Evolutionary conservation across 768 basidiomycete species (phyloP).

Genomic region (Brasilioporus rufonigricans): DNA sequence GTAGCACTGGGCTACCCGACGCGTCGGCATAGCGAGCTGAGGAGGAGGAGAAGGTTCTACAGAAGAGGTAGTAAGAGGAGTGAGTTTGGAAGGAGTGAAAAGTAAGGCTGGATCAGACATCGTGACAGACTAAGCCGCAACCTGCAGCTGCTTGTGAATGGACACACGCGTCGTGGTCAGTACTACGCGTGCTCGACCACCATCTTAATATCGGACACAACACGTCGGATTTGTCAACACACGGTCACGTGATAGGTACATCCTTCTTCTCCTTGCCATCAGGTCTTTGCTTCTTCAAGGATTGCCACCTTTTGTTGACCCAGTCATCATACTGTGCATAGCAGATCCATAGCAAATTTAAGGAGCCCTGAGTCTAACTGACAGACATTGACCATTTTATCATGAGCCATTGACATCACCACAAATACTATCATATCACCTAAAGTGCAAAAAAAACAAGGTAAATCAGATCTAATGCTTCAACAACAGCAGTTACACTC

Average conservation of each 20-base stretch:
- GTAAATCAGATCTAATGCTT: too few species aligned
- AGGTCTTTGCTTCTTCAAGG: too few species aligned
- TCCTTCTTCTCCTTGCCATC: slow-evolving; percentile 32
- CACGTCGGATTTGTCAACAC: slow-evolving; percentile 12
- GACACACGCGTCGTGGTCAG: slow-evolving; percentile 8
- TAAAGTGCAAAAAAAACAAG: too few species aligned
- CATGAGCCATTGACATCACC: slow-evolving; percentile 57
- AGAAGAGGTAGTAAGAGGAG: slow-evolving; percentile 15
- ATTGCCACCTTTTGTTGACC: slow-evolving; percentile 51
- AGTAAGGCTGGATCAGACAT: slow-evolving; percentile 24
- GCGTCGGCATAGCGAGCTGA: slow-evolving; percentile 9
- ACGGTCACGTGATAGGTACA: background rate
- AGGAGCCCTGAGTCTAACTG: slow-evolving; percentile 49
- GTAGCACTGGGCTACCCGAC: slow-evolving; percentile 25
- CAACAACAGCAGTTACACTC: too few species aligned
- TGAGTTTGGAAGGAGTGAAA: slow-evolving; percentile 13
- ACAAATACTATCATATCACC: too few species aligned
- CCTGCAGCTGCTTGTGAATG: background rate
- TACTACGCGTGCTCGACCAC: slow-evolving; percentile 7
- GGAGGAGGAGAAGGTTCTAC: slow-evolving; percentile 5
- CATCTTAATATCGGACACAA: background rate
- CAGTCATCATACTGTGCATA: slow-evolving; percentile 66
- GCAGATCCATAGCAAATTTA: slow-evolving; percentile 47
- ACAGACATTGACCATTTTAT: slow-evolving; percentile 64
- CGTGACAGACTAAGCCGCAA: background rate